Conservation (phyloP, 805 yeast genomes). For the Blastobotrys mokoenaii region DNA sequence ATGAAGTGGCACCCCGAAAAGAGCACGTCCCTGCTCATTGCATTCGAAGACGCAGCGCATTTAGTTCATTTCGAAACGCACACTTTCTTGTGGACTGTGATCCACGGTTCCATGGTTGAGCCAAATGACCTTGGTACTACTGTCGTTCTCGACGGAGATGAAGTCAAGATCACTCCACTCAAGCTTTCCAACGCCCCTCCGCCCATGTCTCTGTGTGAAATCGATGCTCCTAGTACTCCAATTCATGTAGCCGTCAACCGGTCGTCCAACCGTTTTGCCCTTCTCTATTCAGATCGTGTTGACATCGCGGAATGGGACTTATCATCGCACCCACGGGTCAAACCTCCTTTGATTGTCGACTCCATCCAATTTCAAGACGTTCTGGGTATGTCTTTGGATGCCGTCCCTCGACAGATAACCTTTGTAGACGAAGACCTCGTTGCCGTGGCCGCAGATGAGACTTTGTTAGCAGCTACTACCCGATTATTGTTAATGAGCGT, state of each 20-base stretch:
- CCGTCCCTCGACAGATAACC: constrained; percentile 45
- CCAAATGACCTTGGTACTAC: constrained; percentile 74
- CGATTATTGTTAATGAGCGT: constrained; percentile 15
- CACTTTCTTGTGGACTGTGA: constrained; percentile 55
- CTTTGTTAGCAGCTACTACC: constrained; percentile 1
- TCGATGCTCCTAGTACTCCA: constrained; percentile 47
- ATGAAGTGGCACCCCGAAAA: constrained; percentile 84
- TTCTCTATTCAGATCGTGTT: constrained; percentile 41
- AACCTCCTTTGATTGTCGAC: constrained; percentile 10
- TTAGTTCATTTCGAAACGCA: constrained; percentile 42
- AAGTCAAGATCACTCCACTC: constrained; percentile 71
- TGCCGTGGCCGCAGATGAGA: constrained; percentile 41
- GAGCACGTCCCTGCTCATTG: constrained; percentile 60
- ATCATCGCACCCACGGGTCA: constrained; percentile 3
- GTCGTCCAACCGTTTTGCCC: constrained; percentile 51
- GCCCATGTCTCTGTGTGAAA: constrained; percentile 70
- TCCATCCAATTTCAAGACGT: constrained; percentile 7
- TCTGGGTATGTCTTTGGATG: constrained; percentile 1
- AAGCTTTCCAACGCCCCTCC: constrained; percentile 89
- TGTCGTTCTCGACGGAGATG: constrained; percentile 70
- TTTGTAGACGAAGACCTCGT: constrained; percentile 43
- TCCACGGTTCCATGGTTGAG: constrained; percentile 57
- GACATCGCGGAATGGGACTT: constrained; percentile 36
- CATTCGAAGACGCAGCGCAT: constrained; percentile 29
- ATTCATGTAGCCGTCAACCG: constrained; percentile 56